These are phyloP conservation scores for Neoarthrinium moseri DNA, from an alignment of 2,329 filamentous ascomycete species.

Conservation along the genomic window DNA sequence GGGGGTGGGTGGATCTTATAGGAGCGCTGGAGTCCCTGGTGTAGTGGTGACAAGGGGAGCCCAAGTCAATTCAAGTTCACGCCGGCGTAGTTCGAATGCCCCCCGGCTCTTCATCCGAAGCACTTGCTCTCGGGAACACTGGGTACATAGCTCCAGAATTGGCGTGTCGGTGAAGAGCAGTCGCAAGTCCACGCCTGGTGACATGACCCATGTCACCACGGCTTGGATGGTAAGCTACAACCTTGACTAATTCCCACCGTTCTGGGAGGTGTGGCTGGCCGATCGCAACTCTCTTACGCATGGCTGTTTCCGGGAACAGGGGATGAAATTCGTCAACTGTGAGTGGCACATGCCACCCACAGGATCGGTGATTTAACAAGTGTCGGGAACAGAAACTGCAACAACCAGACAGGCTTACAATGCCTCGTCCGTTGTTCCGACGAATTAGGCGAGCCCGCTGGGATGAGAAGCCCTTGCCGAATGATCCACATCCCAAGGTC, in stretches of 20 bases:
- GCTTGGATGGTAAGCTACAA: no score
- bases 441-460: not conserved
- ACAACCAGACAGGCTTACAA: not conserved
- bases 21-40: not conserved
- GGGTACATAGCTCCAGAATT: no score
- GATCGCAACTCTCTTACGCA: conserved; percentile 7
- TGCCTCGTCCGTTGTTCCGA: not conserved
- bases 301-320: conserved; percentile 1
- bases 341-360: not conserved
- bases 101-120: no score
- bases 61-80: no score
- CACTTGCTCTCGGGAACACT: no score
- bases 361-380: not conserved
- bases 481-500: conserved; percentile 1
- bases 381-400: not conserved
- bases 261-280: conserved; percentile 1
- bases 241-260: not conserved
- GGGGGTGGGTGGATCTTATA: conserved; percentile 4
- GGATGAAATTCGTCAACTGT: not conserved
- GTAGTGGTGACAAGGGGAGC: no score
- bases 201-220: no score
- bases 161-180: no score
- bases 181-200: no score
- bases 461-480: not conserved
- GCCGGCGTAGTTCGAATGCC: no score